A percentile compares a stretch with the other conserved stretches of the same genome.
phyloP scores from a whole-genome alignment of 1,284 basidiomycete species.

The Ustilago tritici region DNA sequence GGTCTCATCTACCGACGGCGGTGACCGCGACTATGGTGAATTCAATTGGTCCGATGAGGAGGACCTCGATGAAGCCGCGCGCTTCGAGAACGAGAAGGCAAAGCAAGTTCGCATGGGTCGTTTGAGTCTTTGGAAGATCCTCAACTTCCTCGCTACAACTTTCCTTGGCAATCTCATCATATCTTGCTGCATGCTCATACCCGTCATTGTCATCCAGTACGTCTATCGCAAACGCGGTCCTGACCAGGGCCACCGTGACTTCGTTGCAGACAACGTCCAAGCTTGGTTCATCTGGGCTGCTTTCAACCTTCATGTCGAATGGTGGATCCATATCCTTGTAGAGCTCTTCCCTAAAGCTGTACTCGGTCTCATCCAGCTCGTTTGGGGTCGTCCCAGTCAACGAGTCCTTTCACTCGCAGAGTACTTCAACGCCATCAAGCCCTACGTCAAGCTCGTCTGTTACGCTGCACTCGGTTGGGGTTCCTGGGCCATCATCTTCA shows the following conservation, averaged over 20 bases:
- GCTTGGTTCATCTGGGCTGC: constrained; percentile 69
- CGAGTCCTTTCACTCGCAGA: constrained; percentile 54
- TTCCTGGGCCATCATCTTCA: constrained; percentile 67
- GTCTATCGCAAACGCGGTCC: constrained; percentile 51
- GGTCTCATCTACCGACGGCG: constrained; percentile 55
- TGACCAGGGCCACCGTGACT: constrained; percentile 48
- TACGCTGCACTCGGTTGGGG: constrained; percentile 66
- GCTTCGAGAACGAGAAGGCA: constrained; percentile 54
- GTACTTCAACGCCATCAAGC: constrained; percentile 63
- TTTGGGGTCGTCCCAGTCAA: constrained; percentile 63
- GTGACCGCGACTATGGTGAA: constrained; percentile 57
- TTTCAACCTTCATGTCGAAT: constrained; percentile 64
- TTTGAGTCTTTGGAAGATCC: constrained; percentile 56
- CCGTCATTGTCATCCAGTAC: constrained; percentile 63
- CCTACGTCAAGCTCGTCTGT: constrained; percentile 61
- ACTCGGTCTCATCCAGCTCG: constrained; percentile 49
- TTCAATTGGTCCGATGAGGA: constrained; percentile 67
- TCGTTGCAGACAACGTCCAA: constrained; percentile 64
- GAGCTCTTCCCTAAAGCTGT: constrained; percentile 60
- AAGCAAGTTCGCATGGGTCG: constrained; percentile 52
- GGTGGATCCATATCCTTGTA: constrained; percentile 65
- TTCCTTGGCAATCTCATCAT: constrained; percentile 66
- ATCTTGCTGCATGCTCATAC: constrained; percentile 51
- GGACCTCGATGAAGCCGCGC: constrained; percentile 55
- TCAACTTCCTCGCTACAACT: constrained; percentile 57